Conservation (phyloP, 805 yeast species). For the Monosporozyma unispora region DNA sequence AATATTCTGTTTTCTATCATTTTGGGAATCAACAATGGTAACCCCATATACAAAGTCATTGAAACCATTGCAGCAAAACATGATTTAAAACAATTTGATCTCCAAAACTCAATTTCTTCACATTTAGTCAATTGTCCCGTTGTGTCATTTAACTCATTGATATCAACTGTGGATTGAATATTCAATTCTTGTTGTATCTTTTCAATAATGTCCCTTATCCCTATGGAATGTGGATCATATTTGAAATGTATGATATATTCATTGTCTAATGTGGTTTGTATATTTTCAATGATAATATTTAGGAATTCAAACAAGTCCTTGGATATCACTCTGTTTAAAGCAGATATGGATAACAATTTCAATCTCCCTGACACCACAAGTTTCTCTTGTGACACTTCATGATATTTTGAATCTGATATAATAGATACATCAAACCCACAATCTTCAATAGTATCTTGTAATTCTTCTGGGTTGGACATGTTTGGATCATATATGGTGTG, state of each 20-base stretch:
- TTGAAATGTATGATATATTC: neutral
- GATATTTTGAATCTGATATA: neutral
- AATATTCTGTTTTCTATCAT: slow-evolving; percentile 25
- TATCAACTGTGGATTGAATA: neutral
- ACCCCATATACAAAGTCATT: slow-evolving; percentile 38
- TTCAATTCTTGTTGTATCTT: neutral
- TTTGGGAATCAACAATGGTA: slow-evolving; percentile 33
- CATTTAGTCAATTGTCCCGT: slow-evolving; percentile 36
- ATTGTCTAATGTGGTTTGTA: neutral
- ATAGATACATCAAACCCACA: slow-evolving; percentile 57
- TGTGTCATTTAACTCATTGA: neutral
- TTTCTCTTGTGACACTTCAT: neutral
- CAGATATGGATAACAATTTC: neutral
- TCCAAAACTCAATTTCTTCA: slow-evolving; percentile 71
- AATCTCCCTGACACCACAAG: neutral
- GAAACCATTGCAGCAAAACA: slow-evolving; percentile 57
- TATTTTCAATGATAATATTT: neutral
- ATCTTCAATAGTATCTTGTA: slow-evolving; percentile 56
- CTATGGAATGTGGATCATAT: slow-evolving; percentile 44
- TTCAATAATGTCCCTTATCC: slow-evolving; percentile 52
- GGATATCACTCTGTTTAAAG: neutral
- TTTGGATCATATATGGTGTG: slow-evolving; percentile 39
- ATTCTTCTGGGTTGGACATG: slow-evolving; percentile 25
- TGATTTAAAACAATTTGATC: slow-evolving; percentile 42
- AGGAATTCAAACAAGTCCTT: neutral